A percentile compares a stretch with the other conserved stretches of the same genome.
Evolutionary conservation across 2,329 filamentous ascomycete genomes (phyloP).

Genomic region (Diaporthe sp.): DNA sequence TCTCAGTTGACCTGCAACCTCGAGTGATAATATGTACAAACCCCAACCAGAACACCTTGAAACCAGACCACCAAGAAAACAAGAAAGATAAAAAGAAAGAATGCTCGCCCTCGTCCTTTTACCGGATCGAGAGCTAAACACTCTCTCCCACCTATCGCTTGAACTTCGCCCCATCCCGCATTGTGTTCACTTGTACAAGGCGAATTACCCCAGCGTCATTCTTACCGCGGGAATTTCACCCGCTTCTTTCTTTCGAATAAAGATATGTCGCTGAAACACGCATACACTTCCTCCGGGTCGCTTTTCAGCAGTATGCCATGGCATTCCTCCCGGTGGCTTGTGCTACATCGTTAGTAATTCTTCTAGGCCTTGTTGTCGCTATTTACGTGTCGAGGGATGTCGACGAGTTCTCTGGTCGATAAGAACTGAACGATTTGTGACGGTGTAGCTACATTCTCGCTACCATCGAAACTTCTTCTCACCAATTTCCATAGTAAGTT

Average conservation of each 20-base stretch:
- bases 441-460: background rate
- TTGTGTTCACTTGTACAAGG: background rate
- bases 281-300: background rate
- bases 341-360: background rate
- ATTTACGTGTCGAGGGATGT: background rate
- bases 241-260: background rate
- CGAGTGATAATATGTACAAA: background rate
- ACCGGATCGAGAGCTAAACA: background rate
- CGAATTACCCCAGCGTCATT: background rate
- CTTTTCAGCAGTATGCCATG: background rate
- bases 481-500: slow-evolving; percentile 20
- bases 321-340: background rate
- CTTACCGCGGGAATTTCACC: background rate
- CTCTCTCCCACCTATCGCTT: background rate
- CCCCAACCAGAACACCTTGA: background rate
- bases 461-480: background rate
- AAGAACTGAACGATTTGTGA: slow-evolving; percentile 15
- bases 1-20: background rate
- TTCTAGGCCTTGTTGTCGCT: background rate
- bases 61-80: background rate
- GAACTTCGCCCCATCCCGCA: background rate
- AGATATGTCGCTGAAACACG: background rate
- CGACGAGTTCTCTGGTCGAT: background rate
- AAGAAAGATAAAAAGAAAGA: background rate
- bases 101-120: background rate